Percentiles rank a stretch among this genome's conserved stretches.
These are phyloP conservation scores for Echium plantagineum DNA, from an alignment of 257 asterid species.

Conservation along the genomic window DNA sequence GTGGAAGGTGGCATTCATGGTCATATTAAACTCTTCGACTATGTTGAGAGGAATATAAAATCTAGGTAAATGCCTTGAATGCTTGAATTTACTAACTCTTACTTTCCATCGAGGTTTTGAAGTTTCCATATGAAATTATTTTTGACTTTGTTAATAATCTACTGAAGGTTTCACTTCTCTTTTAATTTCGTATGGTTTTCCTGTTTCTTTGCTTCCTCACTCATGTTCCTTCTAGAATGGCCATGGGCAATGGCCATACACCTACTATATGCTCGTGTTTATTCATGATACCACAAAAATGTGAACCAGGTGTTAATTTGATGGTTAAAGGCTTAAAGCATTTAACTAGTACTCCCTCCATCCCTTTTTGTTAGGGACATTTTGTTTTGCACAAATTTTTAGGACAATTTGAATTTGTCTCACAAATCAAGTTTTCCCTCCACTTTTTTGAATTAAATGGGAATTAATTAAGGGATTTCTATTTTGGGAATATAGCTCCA, in stretches of 20 bases:
- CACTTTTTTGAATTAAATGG: too few species aligned
- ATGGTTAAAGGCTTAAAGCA: not conserved
- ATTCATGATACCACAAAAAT: not conserved
- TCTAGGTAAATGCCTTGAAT: conserved; percentile 41
- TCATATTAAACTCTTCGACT: conserved; percentile 59
- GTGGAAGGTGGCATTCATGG: conserved; percentile 93
- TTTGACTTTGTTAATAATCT: not conserved
- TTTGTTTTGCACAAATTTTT: too few species aligned
- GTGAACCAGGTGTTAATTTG: not conserved
- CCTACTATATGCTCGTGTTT: not conserved
- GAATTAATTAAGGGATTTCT: too few species aligned
- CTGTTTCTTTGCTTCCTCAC: not conserved
- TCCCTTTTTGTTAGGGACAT: too few species aligned
- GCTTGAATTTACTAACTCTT: not conserved
- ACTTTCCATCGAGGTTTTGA: not conserved
- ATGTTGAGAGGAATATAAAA: conserved; percentile 68
- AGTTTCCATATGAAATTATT: not conserved
- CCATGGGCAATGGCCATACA: not conserved
- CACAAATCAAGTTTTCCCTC: too few species aligned
- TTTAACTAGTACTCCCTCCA: not conserved
- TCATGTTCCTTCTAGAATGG: not conserved
- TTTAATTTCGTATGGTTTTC: not conserved
- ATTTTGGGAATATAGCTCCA: too few species aligned
- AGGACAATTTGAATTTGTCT: too few species aligned
- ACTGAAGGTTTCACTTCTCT: not conserved